Evolutionary conservation across 441 rosid genomes (phyloP), one percentile per base, ranked within the genome.

Genomic region (Adansonia madagascariensis): DNA sequence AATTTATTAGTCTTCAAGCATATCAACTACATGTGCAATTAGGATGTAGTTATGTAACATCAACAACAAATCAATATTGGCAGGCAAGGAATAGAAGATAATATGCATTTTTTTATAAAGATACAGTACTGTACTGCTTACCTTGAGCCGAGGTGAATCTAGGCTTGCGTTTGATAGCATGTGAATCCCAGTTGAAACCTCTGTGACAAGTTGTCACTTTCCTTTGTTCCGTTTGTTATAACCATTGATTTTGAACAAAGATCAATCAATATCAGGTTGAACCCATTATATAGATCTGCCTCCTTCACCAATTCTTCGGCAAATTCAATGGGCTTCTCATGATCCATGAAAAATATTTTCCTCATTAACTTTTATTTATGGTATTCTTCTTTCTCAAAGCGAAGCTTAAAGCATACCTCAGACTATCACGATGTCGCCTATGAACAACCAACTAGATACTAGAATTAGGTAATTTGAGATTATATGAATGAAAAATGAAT

Each of bases 131-230:
- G n/a, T 3, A 68, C 24, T 8, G 18, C 74, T 73, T 79, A 91
- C 98, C 93, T 93, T 91, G 74, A 91, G 94, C 98, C 93, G 92
- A 56, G 98, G 95, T 35, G 95, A 77, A 84, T 93, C 91, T 61
- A 93, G 89, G 84, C 85, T 88, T 73, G 94, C 91, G 77, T 88
- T 93, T 60, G 96, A 76, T 60, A 95, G 78, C 27, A 95, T 91
- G 76, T 93, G 99, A 82, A 91, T 86, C 75, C 97, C 98, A 0
- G 96, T 92, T 35, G 92, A 78, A 61, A 92, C 94, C 71, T 83
- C 89, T 22, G 84, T 80, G 73, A 88, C 78, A 47, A 71, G 75
- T 43, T 35, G 24, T 80, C 27, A 35, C 50, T 83, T 49, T 75
- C 67, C 75, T 65, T 78, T 14, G 89, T 88, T 59, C 94, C 82